phyloP scores from a whole-genome alignment of 2,329 filamentous ascomycete species.

The Fusarium sp. region DNA sequence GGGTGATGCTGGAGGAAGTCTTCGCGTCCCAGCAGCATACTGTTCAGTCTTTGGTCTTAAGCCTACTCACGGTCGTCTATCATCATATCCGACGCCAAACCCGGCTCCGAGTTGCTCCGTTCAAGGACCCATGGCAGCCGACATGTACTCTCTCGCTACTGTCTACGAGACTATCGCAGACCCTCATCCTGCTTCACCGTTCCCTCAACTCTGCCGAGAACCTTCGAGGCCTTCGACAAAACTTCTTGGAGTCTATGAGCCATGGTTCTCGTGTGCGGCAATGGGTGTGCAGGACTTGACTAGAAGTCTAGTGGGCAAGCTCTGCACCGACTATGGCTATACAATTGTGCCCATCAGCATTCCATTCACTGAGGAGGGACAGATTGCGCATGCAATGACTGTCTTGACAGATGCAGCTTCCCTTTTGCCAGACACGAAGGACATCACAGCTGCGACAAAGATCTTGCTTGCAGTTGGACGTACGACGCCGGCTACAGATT shows the following conservation, averaged over 20 bases:
- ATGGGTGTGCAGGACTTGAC: conserved; percentile 50
- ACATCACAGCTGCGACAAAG: conserved; percentile 70
- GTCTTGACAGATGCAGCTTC: conserved; percentile 73
- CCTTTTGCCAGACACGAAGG: conserved; percentile 58
- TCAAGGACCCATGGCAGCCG: conserved; percentile 74
- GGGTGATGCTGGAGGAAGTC: conserved; percentile 77
- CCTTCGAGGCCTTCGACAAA: conserved; percentile 49
- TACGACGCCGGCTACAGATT: conserved; percentile 72
- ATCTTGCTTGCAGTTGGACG: conserved; percentile 73
- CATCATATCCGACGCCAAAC: conserved; percentile 67
- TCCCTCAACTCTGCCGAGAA: conserved; percentile 55
- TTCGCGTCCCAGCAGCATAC: conserved; percentile 77
- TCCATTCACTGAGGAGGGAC: conserved; percentile 70
- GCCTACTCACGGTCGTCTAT: conserved; percentile 75
- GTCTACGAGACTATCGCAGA: conserved; percentile 72
- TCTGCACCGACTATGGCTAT: conserved; percentile 65
- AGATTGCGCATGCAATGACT: conserved; percentile 79
- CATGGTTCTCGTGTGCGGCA: conserved; percentile 67
- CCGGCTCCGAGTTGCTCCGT: conserved; percentile 72
- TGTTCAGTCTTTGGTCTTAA: conserved; percentile 82
- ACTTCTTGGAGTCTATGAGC: conserved; percentile 70
- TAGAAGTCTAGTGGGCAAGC: conserved; percentile 48
- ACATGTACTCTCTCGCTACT: conserved; percentile 74
- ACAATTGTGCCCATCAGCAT: conserved; percentile 65
- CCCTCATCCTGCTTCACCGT: conserved; percentile 69